Evolutionary conservation across 257 asterid species (phyloP), one percentile per base, ranked within the genome.

Genomic region (Prunella vulgaris): DNA sequence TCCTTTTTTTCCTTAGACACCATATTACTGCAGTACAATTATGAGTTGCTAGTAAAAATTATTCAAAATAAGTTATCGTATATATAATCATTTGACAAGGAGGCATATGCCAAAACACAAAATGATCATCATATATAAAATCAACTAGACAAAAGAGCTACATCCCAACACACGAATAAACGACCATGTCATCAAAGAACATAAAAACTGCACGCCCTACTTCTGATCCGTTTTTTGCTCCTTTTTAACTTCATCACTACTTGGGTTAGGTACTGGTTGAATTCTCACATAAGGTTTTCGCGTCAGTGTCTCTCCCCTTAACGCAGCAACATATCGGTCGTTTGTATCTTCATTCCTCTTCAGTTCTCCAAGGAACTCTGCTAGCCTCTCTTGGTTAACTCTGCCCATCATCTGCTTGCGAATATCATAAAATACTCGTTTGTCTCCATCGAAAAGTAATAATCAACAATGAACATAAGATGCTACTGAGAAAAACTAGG

Each of bases 291-390:
- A 93, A 1, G 96, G 97, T 21, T 93, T 93, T 74, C 98, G 84
- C 42, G 93, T 93, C 72, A 93, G 81, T 6, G 96, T 93, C 81
- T 93, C 95, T 30, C 98, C 98, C 78, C 58, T 90, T 61, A 93
- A 74, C 46, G 98, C 98, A 79, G 98, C 97, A 62, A 85, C 87
- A 44, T 93, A 93, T 72, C 96, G 86, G 76, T 93, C 99, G 75
- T 90, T 88, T 14, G 99, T 93, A 54, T 93, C 68, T 82, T 93
- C 96, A 60, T 90, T 93, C 79, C 96, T 83, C 85, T 87, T 84
- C 80, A 93, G 74, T 80, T 93, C 99, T 3, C 82, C 91, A 0
- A 93, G 93, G 83, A 24, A 93, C 78, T 93, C 99, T 0, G 88
- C 97, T 20, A 93, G 81, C 76, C 97, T 78, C 80, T 93, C 99